These are phyloP conservation scores for Cladosporium austrohemisphaericum DNA, from an alignment of 2,329 filamentous ascomycete genomes.

Conservation along the genomic window DNA sequence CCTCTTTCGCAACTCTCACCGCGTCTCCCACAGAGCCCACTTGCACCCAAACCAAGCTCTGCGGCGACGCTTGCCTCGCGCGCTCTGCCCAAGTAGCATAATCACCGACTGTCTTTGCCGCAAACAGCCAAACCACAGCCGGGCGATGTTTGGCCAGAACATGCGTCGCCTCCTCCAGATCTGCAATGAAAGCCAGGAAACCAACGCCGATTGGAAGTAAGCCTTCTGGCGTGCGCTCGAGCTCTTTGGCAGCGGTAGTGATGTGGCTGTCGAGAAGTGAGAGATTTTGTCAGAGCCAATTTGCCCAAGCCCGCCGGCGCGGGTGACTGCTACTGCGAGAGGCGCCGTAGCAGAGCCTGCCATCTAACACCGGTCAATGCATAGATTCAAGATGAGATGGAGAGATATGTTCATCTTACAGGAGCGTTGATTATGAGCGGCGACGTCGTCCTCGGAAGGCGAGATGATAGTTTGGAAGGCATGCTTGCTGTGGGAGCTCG, in stretches of 20 bases:
- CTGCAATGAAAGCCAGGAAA: slow-evolving; percentile 52
- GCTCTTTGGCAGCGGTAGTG: slow-evolving; percentile 18
- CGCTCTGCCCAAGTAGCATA: slow-evolving; percentile 33
- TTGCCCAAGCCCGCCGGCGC: slow-evolving; percentile 48
- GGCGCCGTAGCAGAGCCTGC: slow-evolving; percentile 4
- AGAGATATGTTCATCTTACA: slow-evolving; percentile 7
- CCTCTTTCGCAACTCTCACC: slow-evolving; percentile 41
- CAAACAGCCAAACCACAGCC: slow-evolving; percentile 65
- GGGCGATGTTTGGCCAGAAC: slow-evolving; percentile 49
- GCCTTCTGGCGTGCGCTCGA: slow-evolving; percentile 27
- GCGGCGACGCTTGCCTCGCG: slow-evolving; percentile 33
- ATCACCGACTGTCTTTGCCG: slow-evolving; percentile 46
- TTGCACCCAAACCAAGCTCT: slow-evolving; percentile 56
- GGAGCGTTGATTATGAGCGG: slow-evolving; percentile 15
- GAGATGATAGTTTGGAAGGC: slow-evolving; percentile 4
- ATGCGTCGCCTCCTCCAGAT: slow-evolving; percentile 45
- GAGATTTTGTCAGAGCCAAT: slow-evolving; percentile 43
- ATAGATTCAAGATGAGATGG: no score
- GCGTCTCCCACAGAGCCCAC: slow-evolving; percentile 58
- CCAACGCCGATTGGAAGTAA: slow-evolving; percentile 56
- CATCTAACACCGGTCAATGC: no score
- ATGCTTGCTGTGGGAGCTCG: neutral
- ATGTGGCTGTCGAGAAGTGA: slow-evolving; percentile 26
- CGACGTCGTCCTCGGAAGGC: slow-evolving; percentile 9
- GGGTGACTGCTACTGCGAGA: slow-evolving; percentile 59